A percentile compares a stretch with the other conserved stretches of the same genome.
Conservation (phyloP, 2,329 filamentous ascomycete species). For the Colletotrichum sp. region DNA sequence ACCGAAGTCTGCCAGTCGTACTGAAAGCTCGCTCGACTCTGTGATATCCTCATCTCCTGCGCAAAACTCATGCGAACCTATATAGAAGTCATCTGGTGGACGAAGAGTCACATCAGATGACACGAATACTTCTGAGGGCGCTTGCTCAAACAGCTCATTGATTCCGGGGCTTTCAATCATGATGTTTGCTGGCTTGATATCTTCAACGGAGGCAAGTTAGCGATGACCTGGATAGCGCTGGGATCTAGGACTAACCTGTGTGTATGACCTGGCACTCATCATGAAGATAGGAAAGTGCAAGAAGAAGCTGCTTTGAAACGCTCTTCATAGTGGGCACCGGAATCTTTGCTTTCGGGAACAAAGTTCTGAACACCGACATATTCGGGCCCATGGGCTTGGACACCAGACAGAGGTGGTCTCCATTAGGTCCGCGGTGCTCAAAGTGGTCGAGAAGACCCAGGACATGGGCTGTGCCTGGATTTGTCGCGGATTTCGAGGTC, state of each 20-base stretch:
- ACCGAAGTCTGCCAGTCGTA: background rate
- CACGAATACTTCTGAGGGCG: background rate
- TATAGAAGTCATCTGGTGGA: background rate
- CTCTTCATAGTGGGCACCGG: background rate
- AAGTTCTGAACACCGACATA: background rate
- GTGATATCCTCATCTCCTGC: background rate
- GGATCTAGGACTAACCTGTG: fast-evolving
- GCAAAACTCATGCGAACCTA: background rate
- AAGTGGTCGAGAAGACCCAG: background rate
- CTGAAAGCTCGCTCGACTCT: background rate
- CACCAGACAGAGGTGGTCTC: background rate
- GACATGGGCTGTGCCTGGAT: background rate
- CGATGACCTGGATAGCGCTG: fast-evolving
- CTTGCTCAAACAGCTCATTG: background rate
- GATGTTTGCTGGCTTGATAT: background rate
- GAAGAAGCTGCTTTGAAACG: background rate
- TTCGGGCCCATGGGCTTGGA: background rate
- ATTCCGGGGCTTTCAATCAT: background rate
- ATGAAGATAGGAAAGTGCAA: background rate
- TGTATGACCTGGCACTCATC: background rate
- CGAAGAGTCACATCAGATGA: background rate
- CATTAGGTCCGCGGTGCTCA: background rate
- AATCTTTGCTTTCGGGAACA: background rate
- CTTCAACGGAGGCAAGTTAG: background rate
- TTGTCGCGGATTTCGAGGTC: background rate